A percentile compares a stretch with the other conserved stretches of the same genome.
These are phyloP conservation scores for Rhizopogon hawkerae DNA, from an alignment of 1,284 basidiomycete genomes.

Conservation along the genomic window DNA sequence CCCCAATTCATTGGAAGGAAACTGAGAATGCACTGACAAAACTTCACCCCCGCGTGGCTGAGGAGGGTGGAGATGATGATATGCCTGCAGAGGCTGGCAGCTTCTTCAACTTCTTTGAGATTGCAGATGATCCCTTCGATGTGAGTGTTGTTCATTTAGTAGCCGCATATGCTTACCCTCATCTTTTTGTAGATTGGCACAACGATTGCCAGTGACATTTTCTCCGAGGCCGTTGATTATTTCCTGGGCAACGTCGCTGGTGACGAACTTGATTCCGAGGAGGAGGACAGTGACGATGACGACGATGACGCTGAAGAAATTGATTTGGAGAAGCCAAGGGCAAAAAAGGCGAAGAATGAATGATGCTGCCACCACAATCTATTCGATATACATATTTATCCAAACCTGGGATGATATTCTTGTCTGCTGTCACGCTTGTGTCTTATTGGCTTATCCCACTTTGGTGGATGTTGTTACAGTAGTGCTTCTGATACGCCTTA, in stretches of 20 bases:
- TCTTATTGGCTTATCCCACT: slow-evolving; percentile 5
- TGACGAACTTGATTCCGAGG: slow-evolving; percentile 54
- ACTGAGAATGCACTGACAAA: slow-evolving; percentile 68
- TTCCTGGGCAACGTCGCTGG: slow-evolving; percentile 59
- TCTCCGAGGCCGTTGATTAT: slow-evolving; percentile 68
- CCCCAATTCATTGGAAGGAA: slow-evolving; percentile 76
- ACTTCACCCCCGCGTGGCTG: slow-evolving; percentile 59
- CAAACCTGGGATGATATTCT: slow-evolving; percentile 1
- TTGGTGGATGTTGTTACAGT: neutral
- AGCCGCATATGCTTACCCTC: slow-evolving; percentile 2
- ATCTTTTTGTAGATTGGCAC: slow-evolving; percentile 50
- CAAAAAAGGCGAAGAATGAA: slow-evolving; percentile 60
- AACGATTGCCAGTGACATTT: slow-evolving; percentile 65
- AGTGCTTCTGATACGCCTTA: neutral
- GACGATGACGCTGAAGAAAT: slow-evolving; percentile 71
- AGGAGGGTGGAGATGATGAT: slow-evolving; percentile 48
- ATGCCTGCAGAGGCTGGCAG: slow-evolving; percentile 61
- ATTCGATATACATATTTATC: slow-evolving; percentile 23
- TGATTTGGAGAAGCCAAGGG: slow-evolving; percentile 70
- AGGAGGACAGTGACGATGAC: slow-evolving; percentile 55
- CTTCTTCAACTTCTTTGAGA: slow-evolving; percentile 85
- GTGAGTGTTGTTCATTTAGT: slow-evolving; percentile 35
- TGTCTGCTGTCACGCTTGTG: slow-evolving; percentile 10
- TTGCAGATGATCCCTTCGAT: slow-evolving; percentile 53
- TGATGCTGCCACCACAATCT: slow-evolving; percentile 26